Percentiles rank a stretch among this genome's conserved stretches.
These are phyloP conservation scores for Daldinia vernicosa DNA, from an alignment of 495 filamentous ascomycete species.

Conservation along the genomic window DNA sequence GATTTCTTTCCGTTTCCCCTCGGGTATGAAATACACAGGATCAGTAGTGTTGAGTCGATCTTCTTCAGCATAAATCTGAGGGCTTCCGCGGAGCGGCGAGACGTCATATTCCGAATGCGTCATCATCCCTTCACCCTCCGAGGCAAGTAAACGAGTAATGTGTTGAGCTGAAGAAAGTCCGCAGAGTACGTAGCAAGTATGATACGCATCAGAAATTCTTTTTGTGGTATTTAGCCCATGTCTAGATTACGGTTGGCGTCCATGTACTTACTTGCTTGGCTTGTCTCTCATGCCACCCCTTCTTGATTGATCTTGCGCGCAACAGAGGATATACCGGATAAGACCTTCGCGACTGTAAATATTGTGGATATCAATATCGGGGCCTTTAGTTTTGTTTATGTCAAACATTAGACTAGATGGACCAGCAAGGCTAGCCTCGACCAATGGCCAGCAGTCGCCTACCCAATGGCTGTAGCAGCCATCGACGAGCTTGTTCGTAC, in stretches of 20 bases:
- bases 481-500: slow-evolving; percentile 98
- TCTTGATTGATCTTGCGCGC: slow-evolving; percentile 75
- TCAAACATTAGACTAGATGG: slow-evolving; percentile 44
- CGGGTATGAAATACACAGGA: slow-evolving; percentile 86
- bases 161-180: slow-evolving; percentile 86
- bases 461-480: slow-evolving; percentile 99
- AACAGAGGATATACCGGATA: slow-evolving; percentile 85
- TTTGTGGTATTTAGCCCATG: slow-evolving; percentile 32
- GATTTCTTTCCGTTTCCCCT: slow-evolving; percentile 69
- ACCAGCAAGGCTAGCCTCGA: slow-evolving; percentile 79
- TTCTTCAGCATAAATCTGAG: slow-evolving; percentile 60
- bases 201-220: slow-evolving; percentile 85
- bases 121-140: slow-evolving; percentile 52
- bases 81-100: slow-evolving; percentile 56
- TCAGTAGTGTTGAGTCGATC: slow-evolving; percentile 69
- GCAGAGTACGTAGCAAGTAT: slow-evolving; percentile 88
- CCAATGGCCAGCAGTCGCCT: slow-evolving; percentile 88
- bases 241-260: slow-evolving; percentile 17
- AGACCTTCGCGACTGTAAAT: slow-evolving; percentile 88
- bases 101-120: slow-evolving; percentile 74
- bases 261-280: slow-evolving; percentile 77
- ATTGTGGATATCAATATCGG: slow-evolving; percentile 47
- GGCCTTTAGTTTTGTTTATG: slow-evolving; percentile 39
- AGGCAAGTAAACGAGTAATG: slow-evolving; percentile 68
- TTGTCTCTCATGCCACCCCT: slow-evolving; percentile 91